Percentiles rank a stretch among this genome's conserved stretches.
Evolutionary conservation across 257 asterid genomes (phyloP).

Genomic region (Asclepias syriaca): DNA sequence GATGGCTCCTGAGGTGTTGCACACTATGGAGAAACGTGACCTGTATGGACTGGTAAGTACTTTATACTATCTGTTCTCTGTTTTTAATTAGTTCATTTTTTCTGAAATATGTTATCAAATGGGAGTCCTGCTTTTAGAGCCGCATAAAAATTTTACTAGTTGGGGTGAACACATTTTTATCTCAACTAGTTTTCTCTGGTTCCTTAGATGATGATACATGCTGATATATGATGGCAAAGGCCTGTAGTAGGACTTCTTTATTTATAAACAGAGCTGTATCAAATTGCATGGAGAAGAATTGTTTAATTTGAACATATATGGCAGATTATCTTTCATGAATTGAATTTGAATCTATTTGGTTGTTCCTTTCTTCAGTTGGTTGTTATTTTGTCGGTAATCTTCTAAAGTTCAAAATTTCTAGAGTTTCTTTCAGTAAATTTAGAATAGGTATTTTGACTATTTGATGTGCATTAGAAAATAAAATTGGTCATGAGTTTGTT

Average conservation of each 20-base stretch:
- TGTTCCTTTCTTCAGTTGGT: no score
- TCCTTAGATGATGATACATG: not conserved
- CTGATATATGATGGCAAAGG: not conserved
- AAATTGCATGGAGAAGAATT: not conserved
- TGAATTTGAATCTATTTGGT: not conserved
- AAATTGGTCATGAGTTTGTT: no score
- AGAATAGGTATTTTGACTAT: not conserved
- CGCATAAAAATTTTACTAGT: not conserved
- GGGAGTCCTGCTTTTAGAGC: not conserved
- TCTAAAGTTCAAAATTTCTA: no score
- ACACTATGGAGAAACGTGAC: slow-evolving; percentile 30
- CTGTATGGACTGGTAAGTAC: slow-evolving; percentile 50
- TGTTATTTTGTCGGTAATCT: no score
- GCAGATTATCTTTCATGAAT: not conserved
- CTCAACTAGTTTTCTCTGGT: not conserved
- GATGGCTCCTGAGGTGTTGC: slow-evolving; percentile 93
- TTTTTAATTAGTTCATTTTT: not conserved
- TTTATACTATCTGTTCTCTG: not conserved
- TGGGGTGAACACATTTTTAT: not conserved
- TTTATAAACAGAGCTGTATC: not conserved
- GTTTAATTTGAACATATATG: not conserved
- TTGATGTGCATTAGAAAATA: no score
- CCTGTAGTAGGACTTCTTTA: not conserved
- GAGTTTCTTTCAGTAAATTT: no score
- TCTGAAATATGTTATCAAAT: not conserved